Evolutionary conservation across 2,329 filamentous ascomycete genomes (phyloP).

Genomic region (Beauveria scarabaeidicola): DNA sequence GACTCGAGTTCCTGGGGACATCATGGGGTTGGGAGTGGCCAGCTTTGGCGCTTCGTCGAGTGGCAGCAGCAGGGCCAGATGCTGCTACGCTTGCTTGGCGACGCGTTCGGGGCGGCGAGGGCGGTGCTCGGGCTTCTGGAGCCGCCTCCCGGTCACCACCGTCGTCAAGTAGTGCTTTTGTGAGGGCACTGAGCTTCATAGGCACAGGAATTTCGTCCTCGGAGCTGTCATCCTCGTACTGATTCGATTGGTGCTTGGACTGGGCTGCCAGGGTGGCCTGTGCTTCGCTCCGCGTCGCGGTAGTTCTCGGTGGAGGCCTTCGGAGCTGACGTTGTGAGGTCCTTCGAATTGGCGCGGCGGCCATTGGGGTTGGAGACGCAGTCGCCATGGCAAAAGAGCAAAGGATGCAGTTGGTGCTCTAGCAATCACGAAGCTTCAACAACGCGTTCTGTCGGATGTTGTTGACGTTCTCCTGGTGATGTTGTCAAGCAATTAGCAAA

Average conservation of each 20-base stretch:
- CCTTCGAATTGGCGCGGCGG: slow-evolving; percentile 40
- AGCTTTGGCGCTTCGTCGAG: slow-evolving; percentile 38
- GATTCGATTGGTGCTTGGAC: slow-evolving; percentile 28
- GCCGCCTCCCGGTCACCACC: slow-evolving; percentile 42
- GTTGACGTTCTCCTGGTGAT: not conserved
- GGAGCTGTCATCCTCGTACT: slow-evolving; percentile 69
- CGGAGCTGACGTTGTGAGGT: slow-evolving; percentile 49
- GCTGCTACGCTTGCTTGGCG: slow-evolving; percentile 40
- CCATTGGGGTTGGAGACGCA: slow-evolving; percentile 48
- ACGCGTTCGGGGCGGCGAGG: slow-evolving; percentile 40
- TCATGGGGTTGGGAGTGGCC: slow-evolving; percentile 36
- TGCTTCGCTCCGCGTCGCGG: slow-evolving; percentile 37
- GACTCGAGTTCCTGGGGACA: slow-evolving; percentile 34
- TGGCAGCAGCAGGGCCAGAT: slow-evolving; percentile 33
- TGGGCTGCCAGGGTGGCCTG: slow-evolving; percentile 25
- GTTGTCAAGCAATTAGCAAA: not conserved
- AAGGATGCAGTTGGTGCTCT: not conserved
- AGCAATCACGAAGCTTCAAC: not conserved
- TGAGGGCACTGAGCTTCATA: slow-evolving; percentile 88
- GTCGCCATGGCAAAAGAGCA: slow-evolving; percentile 35
- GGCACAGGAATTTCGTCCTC: slow-evolving; percentile 89
- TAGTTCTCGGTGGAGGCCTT: slow-evolving; percentile 39
- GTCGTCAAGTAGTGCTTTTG: slow-evolving; percentile 71
- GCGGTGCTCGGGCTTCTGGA: slow-evolving; percentile 29
- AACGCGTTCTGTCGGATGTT: slow-evolving; percentile 2